Conservation (phyloP, 192 early-diverging fungal species). For the Coemansia sp. region DNA sequence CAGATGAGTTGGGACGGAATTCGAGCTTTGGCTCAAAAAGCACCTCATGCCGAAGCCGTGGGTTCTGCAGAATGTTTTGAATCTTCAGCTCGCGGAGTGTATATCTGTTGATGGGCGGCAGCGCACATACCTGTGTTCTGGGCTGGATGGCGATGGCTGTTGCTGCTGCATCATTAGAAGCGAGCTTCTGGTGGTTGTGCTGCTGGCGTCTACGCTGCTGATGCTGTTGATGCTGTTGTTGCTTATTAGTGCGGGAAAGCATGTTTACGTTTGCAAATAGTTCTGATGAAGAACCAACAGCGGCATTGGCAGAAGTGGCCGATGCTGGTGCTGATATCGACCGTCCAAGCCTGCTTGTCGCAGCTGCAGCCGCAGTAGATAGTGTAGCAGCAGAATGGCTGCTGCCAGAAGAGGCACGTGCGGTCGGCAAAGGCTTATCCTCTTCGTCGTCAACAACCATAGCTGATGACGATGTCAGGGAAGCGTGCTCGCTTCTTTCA, state of each 20-base stretch:
- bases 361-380: background rate
- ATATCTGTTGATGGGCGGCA: constrained; percentile 81
- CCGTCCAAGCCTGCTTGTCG: background rate
- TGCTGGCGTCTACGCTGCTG: constrained; percentile 1
- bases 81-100: constrained; percentile 84
- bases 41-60: constrained; percentile 87
- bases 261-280: background rate
- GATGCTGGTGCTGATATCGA: constrained; percentile 2
- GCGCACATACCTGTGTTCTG: constrained; percentile 9
- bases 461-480: background rate
- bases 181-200: constrained; percentile 1
- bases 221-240: constrained; percentile 6
- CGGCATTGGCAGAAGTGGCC: background rate
- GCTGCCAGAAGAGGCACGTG: background rate
- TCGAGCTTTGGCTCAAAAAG: constrained; percentile 86
- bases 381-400: background rate
- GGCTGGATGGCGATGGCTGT: background rate
- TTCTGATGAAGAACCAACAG: background rate
- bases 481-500: background rate
- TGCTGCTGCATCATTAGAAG: constrained; percentile 3
- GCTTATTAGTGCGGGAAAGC: background rate
- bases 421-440: background rate
- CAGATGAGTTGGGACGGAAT: constrained; percentile 84
- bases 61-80: constrained; percentile 78
- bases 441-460: constrained; percentile 5